Base-by-base conservation (phyloP, 148 eudicot genomes). In the Amaranthus palmeri region DNA sequence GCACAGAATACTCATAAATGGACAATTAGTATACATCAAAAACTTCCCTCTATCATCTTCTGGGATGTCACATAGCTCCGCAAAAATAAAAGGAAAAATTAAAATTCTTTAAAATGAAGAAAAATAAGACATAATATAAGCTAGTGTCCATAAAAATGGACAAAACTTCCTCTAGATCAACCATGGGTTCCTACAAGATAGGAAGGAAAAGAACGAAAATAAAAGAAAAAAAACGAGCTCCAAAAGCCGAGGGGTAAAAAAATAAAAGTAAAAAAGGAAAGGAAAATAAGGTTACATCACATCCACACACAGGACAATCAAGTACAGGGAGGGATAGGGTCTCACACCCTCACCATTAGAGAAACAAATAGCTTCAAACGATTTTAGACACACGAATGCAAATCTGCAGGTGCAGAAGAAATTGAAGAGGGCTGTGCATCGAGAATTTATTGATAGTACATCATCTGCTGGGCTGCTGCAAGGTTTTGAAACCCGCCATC, bases 391-490 rank as follows among this genome's bases (percentile, higher is more conserved):
- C 73, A 57, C 70, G 52, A 68, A 74, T 58, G 58, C 53, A 69
- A 62, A 51, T 50, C 74, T 58, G 77, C 54, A 71, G 65, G 18
- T 18, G 71, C 60, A 50, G 70, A 63, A 48, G 71, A 59, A 64
- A 70, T 43, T 13, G 54, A 18, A 43, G 43, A 67, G 68, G 60
- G 54, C 50, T 49, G 68, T 67, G 71, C 72, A 75, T 65, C 67
- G 69, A 25, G 65, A 52, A 25, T 25, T 90, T 80, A 93, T 84
- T 90, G 90, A 61, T 93, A 93, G 74, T 95, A 95, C 99, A 95
- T 95, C 83, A 91, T 89, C 80, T 92, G 99, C 78, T 95, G 99
- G 51, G 97, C 91, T 65, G 96, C 91, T 57, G 92, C 97, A 70
- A 83, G 81, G 60, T 86, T 90, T 86, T 84, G 97, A 77, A 79